Conservation (phyloP, 2,329 filamentous ascomycete species). For the Calonectria hawksworthii region DNA sequence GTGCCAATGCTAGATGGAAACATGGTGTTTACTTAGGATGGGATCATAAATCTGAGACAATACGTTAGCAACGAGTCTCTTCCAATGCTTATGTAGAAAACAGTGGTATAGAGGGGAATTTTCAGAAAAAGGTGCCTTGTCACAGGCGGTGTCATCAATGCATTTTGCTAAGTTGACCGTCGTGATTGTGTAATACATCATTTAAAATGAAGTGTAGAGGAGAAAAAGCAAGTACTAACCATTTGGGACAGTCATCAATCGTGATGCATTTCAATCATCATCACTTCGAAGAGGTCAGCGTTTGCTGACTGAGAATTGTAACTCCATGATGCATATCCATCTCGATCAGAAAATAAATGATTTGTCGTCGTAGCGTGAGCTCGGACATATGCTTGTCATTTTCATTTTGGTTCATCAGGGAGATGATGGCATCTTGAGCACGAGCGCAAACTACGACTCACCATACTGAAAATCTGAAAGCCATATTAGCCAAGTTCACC, state of each 20-base stretch:
- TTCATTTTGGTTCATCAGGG: slow-evolving; percentile 87
- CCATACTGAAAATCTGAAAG: slow-evolving; percentile 29
- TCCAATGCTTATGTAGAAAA: slow-evolving; percentile 31
- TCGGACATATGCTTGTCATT: slow-evolving; percentile 99
- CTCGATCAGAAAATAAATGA: slow-evolving; percentile 53
- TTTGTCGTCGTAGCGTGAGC: slow-evolving; percentile 67
- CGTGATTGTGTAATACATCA: slow-evolving; percentile 61
- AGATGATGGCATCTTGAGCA: slow-evolving; percentile 37
- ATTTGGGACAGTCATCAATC: neutral
- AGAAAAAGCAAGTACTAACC: slow-evolving; percentile 46
- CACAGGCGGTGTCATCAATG: slow-evolving; percentile 63
- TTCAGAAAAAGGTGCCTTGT: slow-evolving; percentile 57
- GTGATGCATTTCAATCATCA: neutral
- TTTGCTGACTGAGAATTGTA: slow-evolving; percentile 31
- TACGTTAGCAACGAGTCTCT: slow-evolving; percentile 20
- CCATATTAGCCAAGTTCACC: slow-evolving; percentile 38
- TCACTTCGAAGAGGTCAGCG: slow-evolving; percentile 43
- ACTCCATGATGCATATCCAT: slow-evolving; percentile 32
- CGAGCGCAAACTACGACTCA: slow-evolving; percentile 39
- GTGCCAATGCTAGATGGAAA: neutral
- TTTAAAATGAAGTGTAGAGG: slow-evolving; percentile 37
- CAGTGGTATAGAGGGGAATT: slow-evolving; percentile 2
- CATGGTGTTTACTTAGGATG: neutral
- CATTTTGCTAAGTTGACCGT: slow-evolving; percentile 65
- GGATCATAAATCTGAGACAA: neutral